A percentile compares a stretch with the other conserved stretches of the same genome.
Evolutionary conservation across 1,284 basidiomycete genomes (phyloP).

Genomic region (Heterobasidion irregulare): DNA sequence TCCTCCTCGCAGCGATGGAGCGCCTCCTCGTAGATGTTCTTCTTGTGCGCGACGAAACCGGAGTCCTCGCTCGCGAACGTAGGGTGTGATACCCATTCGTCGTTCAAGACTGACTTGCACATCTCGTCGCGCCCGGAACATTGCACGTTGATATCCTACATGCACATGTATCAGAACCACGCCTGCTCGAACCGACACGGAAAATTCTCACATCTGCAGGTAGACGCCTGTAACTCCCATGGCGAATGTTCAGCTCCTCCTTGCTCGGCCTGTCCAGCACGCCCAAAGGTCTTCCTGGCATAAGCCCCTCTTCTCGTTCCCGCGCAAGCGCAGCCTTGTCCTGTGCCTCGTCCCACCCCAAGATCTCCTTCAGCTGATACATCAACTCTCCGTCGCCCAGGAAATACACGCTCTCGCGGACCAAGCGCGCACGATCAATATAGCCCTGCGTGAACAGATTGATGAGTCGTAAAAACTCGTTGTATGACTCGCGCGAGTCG

Average conservation of each 20-base stretch:
- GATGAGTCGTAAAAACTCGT: conserved; percentile 93
- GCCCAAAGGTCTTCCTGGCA: conserved; percentile 21
- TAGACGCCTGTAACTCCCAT: conserved; percentile 87
- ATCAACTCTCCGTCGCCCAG: conserved; percentile 73
- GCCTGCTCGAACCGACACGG: conserved; percentile 3
- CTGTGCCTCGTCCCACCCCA: conserved; percentile 79
- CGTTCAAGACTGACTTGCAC: conserved; percentile 94
- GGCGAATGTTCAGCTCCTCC: conserved; percentile 49
- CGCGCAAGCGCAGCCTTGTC: conserved; percentile 46
- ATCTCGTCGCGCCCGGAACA: conserved; percentile 96
- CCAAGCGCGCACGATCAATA: conserved; percentile 80
- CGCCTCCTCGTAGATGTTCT: conserved; percentile 95
- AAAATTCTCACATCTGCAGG: conserved; percentile 57
- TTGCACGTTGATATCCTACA: conserved; percentile 78
- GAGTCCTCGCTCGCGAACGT: conserved; percentile 92
- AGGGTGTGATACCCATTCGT: conserved; percentile 95
- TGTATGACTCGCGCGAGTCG: conserved; percentile 86
- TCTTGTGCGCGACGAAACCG: conserved; percentile 86
- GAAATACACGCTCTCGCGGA: conserved; percentile 60
- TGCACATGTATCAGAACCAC: no score
- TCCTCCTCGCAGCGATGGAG: conserved; percentile 98
- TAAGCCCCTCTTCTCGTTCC: conserved; percentile 33
- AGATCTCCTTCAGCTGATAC: conserved; percentile 80
- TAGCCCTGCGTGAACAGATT: conserved; percentile 94
- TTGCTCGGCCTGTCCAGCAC: conserved; percentile 42